Base-by-base conservation (phyloP, 441 rosid species). In the Euphorbia corollata region DNA sequence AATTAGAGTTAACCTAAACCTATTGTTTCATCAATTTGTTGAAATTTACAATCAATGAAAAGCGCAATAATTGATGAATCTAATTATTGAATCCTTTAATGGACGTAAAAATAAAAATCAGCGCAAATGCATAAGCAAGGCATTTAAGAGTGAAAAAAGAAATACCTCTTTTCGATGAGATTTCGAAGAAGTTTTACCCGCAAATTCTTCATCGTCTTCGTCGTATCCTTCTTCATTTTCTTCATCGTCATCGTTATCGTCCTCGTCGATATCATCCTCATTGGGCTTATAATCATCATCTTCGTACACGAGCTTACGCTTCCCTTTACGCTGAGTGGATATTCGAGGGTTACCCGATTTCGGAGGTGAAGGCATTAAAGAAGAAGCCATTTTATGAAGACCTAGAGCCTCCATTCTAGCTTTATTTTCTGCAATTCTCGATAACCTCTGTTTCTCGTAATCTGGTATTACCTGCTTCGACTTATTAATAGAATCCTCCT, bases 391-490 rank as follows among this genome's bases (percentile, higher is more conserved):
- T 75, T 78, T 86, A 34, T 71, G 71, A 56, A 92, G 81, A 71
- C 98, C 96, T 65, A 92, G 69, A 57, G 96, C 94, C 76, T 85
- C 94, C 88, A 88, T 84, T 73, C 88, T 82, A n/a, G 89, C 90
- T 72, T 74, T 82, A 82, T 92, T 90, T 85, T 85, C 88, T 12
- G 89, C 87, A 64, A 90, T 92, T 78, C 92, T 90, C 19, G 83
- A 64, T 3, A 85, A 71, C 71, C 97, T 85, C 86, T 74, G 86
- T 69, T 82, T 84, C 85, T 92, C 98, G 64, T 90, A 88, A 51
- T 81, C 85, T 47, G 89, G 73, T 5, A 81, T 76, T 20, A 56
- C 76, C 63, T 72, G 70, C 22, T 70, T 70, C 56, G 27, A 59
- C 48, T 68, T 68, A 24, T 61, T 51, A 51, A 57, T 8, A 11